Conservation (phyloP, 257 asterid species). For the Solanum paucissectum region DNA sequence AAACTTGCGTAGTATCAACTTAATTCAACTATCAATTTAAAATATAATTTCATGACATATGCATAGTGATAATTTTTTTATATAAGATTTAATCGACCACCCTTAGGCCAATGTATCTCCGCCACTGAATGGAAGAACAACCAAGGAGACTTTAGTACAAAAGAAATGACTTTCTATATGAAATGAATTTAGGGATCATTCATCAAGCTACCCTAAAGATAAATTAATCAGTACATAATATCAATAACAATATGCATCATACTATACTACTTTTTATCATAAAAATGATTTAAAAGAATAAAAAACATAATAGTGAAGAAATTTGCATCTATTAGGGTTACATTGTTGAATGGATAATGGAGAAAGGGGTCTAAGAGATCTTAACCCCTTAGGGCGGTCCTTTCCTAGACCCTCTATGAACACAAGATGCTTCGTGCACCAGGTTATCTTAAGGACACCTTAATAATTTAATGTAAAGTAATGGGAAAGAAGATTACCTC, state of each 20-base stretch:
- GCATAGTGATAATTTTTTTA: neutral
- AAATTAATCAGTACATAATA: neutral
- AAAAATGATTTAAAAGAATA: neutral
- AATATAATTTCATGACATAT: too few species aligned
- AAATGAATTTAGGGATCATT: neutral
- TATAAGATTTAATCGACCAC: neutral
- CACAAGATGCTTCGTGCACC: neutral
- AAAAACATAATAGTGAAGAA: neutral
- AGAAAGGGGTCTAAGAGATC: neutral
- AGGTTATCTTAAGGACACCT: neutral
- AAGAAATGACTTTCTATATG: neutral
- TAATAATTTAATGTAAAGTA: neutral
- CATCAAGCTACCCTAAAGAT: neutral
- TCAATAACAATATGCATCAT: neutral
- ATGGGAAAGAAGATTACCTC: conserved; percentile 36
- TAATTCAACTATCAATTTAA: neutral
- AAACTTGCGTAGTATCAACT: neutral
- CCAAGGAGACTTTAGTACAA: neutral
- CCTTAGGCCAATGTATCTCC: neutral
- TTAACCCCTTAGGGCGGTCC: neutral
- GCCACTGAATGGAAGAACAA: neutral
- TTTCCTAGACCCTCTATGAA: neutral
- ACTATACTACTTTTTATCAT: neutral
- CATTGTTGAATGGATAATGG: neutral
- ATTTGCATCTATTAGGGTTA: neutral